These are phyloP conservation scores for Trichoderma orchidacearum DNA, from an alignment of 495 filamentous ascomycete species.

Conservation along the genomic window DNA sequence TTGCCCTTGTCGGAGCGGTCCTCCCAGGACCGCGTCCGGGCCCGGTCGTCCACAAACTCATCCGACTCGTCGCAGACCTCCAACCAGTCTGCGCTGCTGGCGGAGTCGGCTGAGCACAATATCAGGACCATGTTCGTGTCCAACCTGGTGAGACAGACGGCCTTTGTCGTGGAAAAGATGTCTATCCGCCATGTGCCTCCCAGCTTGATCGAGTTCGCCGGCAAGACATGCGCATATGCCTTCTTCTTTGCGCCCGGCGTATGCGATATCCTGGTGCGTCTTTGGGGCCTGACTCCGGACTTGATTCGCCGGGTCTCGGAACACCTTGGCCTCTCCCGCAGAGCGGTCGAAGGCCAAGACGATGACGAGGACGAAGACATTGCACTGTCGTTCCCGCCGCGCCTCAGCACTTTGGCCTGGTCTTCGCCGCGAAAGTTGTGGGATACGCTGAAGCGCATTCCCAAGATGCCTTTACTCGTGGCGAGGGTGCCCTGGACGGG, in stretches of 20 bases:
- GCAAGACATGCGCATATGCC: conserved; percentile 87
- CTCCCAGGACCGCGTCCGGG: conserved; percentile 22
- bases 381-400: conserved; percentile 55
- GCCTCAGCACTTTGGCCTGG: conserved; percentile 59
- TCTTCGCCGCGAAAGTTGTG: conserved; percentile 48
- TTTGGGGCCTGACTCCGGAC: conserved; percentile 62
- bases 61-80: conserved; percentile 34
- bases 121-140: conserved; percentile 81
- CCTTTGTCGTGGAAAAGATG: conserved; percentile 84
- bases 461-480: conserved; percentile 53
- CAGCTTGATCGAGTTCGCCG: conserved; percentile 83
- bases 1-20: conserved; percentile 39
- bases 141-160: conserved; percentile 78
- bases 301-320: conserved; percentile 56
- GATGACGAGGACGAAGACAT: conserved; percentile 41
- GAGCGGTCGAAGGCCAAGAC: conserved; percentile 7
- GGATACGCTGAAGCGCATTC: conserved; percentile 51
- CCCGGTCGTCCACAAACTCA: conserved; percentile 23
- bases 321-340: conserved; percentile 42
- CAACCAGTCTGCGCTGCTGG: conserved; percentile 59
- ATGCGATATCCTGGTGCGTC: conserved; percentile 69
- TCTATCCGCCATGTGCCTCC: conserved; percentile 79
- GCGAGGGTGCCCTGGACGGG: conserved; percentile 73
- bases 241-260: conserved; percentile 92
- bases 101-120: conserved; percentile 88